A percentile compares a stretch with the other conserved stretches of the same genome.
phyloP scores from a whole-genome alignment of 495 filamentous ascomycete genomes.

The Tuber umbilicatum region DNA sequence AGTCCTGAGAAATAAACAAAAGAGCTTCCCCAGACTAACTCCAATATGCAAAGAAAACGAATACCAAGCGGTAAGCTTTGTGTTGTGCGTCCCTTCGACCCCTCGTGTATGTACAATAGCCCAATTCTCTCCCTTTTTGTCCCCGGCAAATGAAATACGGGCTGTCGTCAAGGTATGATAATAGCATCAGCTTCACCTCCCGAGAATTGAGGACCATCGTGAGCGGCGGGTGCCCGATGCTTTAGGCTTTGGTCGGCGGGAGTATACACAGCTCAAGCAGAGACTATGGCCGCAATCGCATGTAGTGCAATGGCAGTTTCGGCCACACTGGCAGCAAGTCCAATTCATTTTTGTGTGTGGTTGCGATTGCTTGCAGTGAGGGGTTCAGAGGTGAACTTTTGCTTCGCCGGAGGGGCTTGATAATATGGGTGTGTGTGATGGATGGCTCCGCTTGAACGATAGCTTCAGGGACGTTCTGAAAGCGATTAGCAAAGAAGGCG shows the following conservation, averaged over 20 bases:
- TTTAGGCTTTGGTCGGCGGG: slow-evolving; percentile 22
- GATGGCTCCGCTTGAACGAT: neutral
- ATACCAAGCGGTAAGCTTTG: neutral
- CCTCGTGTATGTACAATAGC: neutral
- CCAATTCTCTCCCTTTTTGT: neutral
- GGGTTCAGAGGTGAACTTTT: slow-evolving; percentile 4
- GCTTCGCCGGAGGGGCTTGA: neutral
- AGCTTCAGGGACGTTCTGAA: neutral
- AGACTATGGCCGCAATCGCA: slow-evolving; percentile 39
- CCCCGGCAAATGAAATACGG: neutral
- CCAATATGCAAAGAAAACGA: slow-evolving; percentile 29
- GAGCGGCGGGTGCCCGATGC: neutral
- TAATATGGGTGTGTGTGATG: neutral
- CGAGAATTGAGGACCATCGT: neutral
- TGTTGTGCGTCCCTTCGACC: neutral
- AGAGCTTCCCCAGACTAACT: slow-evolving; percentile 27
- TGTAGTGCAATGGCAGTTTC: slow-evolving; percentile 36
- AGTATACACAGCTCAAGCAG: slow-evolving; percentile 39
- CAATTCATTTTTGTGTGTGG: slow-evolving; percentile 34
- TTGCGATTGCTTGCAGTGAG: slow-evolving; percentile 1
- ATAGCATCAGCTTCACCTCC: neutral
- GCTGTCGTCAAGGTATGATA: neutral
- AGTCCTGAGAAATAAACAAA: neutral
- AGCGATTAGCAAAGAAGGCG: neutral
- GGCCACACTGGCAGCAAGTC: slow-evolving; percentile 39